Percentiles rank a stretch among this genome's conserved stretches.
phyloP scores from a whole-genome alignment of 768 basidiomycete species.

The Phanerochaete sordida region DNA sequence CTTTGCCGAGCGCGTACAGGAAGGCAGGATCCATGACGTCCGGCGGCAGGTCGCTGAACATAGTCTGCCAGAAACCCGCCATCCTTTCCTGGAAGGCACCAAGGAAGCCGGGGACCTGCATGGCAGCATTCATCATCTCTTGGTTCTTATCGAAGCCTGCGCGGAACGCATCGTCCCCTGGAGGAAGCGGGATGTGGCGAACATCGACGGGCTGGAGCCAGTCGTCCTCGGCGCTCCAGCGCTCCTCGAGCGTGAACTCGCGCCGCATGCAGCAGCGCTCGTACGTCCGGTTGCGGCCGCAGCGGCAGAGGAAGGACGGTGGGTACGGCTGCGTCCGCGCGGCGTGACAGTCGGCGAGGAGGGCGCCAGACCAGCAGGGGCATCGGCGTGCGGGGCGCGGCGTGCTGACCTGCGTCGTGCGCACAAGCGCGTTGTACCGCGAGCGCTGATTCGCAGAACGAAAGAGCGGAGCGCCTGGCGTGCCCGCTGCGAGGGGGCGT shows the following conservation, averaged over 20 bases:
- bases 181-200: background rate
- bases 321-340: conserved; percentile 16
- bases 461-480: background rate
- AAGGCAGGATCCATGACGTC: background rate
- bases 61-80: too few relatives aligned
- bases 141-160: too few relatives aligned
- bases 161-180: background rate
- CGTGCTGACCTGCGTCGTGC: background rate
- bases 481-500: background rate
- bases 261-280: conserved; percentile 19
- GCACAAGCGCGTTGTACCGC: background rate
- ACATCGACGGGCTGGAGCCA: conserved; percentile 6
- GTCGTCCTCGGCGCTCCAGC: conserved; percentile 15
- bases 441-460: background rate
- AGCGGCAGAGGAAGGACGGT: conserved; percentile 19
- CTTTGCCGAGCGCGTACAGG: conserved; percentile 8
- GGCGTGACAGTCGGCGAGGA: conserved; percentile 19
- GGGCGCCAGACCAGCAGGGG: conserved; percentile 26
- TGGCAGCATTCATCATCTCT: too few relatives aligned
- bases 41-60: background rate
- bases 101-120: too few relatives aligned
- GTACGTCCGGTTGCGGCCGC: conserved; percentile 18
- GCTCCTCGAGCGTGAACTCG: conserved; percentile 10
- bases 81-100: too few relatives aligned
- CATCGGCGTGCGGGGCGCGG: conserved; percentile 20